Percentiles rank a stretch among this genome's conserved stretches.
Conservation (phyloP, 1,284 basidiomycete genomes). For the Wolfiporia cocos region DNA sequence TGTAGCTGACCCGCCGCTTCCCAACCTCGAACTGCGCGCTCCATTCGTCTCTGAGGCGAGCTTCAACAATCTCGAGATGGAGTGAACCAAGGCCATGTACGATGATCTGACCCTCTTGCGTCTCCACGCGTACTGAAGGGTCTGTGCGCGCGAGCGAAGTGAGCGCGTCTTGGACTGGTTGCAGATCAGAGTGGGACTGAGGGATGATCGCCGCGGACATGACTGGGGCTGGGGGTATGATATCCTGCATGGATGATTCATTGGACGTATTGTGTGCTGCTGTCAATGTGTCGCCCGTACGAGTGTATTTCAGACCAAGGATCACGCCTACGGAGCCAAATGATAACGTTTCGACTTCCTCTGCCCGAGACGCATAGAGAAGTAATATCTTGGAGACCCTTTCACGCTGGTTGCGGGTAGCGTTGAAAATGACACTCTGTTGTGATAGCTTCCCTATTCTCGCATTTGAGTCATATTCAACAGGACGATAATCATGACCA, state of each 20-base stretch:
- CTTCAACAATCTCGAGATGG: constrained; percentile 84
- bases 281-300: constrained; percentile 84
- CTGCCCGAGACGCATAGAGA: constrained; percentile 73
- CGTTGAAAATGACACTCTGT: constrained; percentile 61
- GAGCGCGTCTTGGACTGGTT: constrained; percentile 72
- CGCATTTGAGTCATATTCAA: constrained; percentile 6
- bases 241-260: constrained; percentile 49
- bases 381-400: constrained; percentile 73
- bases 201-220: constrained; percentile 80
- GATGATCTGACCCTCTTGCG: constrained; percentile 77
- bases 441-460: constrained; percentile 58
- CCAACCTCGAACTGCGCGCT: constrained; percentile 76
- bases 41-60: constrained; percentile 77
- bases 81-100: constrained; percentile 82
- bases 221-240: constrained; percentile 69
- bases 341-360: constrained; percentile 77
- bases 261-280: constrained; percentile 34
- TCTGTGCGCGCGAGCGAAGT: constrained; percentile 77
- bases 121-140: constrained; percentile 74
- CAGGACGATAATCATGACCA: constrained; percentile 13
- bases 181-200: constrained; percentile 74
- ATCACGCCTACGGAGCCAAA: constrained; percentile 85
- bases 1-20: constrained; percentile 71
- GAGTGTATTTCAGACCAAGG: constrained; percentile 76
- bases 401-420: constrained; percentile 66